Percentiles rank a stretch among this genome's conserved stretches.
phyloP scores from a whole-genome alignment of 495 filamentous ascomycete genomes.

The Rostrohypoxylon terebratum region DNA sequence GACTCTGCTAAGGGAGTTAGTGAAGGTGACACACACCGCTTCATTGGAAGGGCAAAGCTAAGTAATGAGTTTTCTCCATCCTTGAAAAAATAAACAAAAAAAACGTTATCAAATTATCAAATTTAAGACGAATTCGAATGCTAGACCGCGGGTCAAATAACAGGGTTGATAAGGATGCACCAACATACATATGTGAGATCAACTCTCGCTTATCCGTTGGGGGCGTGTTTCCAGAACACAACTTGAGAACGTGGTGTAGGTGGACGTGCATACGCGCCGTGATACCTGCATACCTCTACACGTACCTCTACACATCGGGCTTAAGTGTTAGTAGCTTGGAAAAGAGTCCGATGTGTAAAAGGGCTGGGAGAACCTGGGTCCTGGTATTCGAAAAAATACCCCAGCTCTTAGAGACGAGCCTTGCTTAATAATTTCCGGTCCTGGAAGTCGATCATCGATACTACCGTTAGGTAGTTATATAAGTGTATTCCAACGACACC shows the following conservation, averaged over 20 bases:
- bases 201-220: conserved; percentile 36
- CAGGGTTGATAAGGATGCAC: not conserved
- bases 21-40: not conserved
- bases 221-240: conserved; percentile 7
- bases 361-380: conserved; percentile 14
- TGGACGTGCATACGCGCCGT: conserved; percentile 43
- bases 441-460: conserved; percentile 7
- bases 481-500: not conserved
- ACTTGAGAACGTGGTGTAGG: conserved; percentile 34
- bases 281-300: conserved; percentile 35
- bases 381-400: conserved; percentile 3
- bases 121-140: not conserved
- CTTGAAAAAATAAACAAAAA: not conserved
- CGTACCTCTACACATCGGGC: conserved; percentile 20
- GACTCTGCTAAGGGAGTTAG: not conserved
- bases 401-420: conserved; percentile 10
- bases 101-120: not conserved
- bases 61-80: not conserved
- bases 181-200: conserved; percentile 23
- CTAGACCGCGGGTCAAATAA: not conserved
- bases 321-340: not conserved
- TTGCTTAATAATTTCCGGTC: conserved; percentile 31
- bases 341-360: conserved; percentile 15
- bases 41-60: not conserved
- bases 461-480: conserved; percentile 21